Conservation (phyloP, 139 green algal genomes). For the Parachlorella kessleri region DNA sequence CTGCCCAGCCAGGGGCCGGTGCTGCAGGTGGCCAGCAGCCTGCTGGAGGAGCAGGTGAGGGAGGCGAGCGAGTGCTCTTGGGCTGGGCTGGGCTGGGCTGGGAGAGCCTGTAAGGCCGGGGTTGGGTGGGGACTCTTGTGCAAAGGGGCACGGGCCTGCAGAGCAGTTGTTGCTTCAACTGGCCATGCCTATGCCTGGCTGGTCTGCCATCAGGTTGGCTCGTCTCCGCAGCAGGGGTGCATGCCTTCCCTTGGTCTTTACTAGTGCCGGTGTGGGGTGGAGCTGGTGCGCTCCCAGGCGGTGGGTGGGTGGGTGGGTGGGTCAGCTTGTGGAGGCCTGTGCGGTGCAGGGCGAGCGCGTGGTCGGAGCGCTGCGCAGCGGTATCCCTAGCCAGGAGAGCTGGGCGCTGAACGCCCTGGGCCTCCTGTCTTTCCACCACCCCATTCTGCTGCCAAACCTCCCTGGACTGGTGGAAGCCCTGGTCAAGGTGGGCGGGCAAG, state of each 20-base stretch:
- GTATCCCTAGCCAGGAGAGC: neutral
- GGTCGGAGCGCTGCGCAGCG: neutral
- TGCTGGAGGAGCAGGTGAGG: slow-evolving; percentile 7
- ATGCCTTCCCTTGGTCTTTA: neutral
- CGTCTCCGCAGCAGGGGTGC: neutral
- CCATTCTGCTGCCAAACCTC: neutral
- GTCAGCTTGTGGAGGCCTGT: neutral
- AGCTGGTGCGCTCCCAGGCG: no score
- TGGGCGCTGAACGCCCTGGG: slow-evolving; percentile 28
- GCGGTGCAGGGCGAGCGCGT: slow-evolving; percentile 3
- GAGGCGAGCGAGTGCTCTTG: neutral
- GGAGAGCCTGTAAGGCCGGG: neutral
- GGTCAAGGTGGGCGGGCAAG: slow-evolving; percentile 5
- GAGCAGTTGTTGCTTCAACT: neutral
- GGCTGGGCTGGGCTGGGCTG: neutral
- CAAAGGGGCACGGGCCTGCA: neutral
- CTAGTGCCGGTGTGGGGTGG: no score
- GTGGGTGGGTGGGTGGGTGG: no score
- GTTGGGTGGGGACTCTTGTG: neutral
- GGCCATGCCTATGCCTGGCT: neutral
- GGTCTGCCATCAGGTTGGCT: neutral
- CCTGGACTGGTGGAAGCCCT: slow-evolving; percentile 19
- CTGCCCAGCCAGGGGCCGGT: neutral
- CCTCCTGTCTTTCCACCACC: slow-evolving; percentile 12
- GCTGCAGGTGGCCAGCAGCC: neutral